These are phyloP conservation scores for Phytophthora nicotianae DNA, from an alignment of 352 stramenopile genomes.

Conservation along the genomic window DNA sequence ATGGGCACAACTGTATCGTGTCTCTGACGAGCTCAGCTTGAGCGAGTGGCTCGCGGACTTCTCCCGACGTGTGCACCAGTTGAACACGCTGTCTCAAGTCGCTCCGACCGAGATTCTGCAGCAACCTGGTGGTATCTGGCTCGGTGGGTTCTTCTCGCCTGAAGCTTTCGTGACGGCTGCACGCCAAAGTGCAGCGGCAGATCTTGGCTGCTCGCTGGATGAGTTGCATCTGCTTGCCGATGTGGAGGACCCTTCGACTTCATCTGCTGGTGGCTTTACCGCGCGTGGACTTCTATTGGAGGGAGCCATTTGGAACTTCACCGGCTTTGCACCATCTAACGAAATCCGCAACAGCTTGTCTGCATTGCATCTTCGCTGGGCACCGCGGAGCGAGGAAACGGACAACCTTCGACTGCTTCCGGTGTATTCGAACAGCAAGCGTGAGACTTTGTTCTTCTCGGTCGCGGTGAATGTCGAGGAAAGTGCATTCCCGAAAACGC, in stretches of 20 bases:
- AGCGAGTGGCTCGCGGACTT: conserved; percentile 90
- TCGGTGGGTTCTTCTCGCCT: conserved; percentile 93
- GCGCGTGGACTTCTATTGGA: conserved; percentile 85
- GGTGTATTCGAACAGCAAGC: conserved; percentile 84
- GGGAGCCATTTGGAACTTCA: conserved; percentile 73
- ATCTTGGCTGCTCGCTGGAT: conserved; percentile 86
- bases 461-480: conserved; percentile 70
- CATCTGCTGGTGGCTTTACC: conserved; percentile 49
- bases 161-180: conserved; percentile 94
- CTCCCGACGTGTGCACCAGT: conserved; percentile 69
- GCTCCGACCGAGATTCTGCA: conserved; percentile 46
- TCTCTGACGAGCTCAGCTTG: conserved; percentile 62
- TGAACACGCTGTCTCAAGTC: conserved; percentile 53
- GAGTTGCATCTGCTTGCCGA: conserved; percentile 85
- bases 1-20: conserved; percentile 66
- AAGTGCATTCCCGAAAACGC: conserved; percentile 51
- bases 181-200: conserved; percentile 86
- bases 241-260: conserved; percentile 42
- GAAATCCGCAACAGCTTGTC: conserved; percentile 76
- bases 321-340: conserved; percentile 76
- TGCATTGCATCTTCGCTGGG: conserved; percentile 79
- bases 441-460: conserved; percentile 83
- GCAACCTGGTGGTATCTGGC: conserved; percentile 71
- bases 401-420: conserved; percentile 63
- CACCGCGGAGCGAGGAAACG: conserved; percentile 18